These are phyloP conservation scores for Candida sonorensis DNA, from an alignment of 805 yeast genomes.

Conservation along the genomic window DNA sequence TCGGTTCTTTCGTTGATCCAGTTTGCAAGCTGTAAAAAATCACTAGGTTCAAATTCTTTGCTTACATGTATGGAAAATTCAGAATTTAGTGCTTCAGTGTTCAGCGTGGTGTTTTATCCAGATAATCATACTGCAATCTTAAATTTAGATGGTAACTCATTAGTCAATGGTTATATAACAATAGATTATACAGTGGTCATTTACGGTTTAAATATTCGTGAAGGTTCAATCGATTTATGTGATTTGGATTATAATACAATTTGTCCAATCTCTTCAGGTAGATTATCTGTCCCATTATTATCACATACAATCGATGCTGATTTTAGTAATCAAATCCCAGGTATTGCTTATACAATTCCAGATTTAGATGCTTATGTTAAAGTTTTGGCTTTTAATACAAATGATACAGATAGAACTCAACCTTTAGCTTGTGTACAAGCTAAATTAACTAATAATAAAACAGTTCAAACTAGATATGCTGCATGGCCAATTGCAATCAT, in stretches of 20 bases:
- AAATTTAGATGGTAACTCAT: constrained; percentile 71
- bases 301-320: constrained; percentile 35
- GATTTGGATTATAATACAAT: constrained; percentile 41
- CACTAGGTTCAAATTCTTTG: constrained; percentile 47
- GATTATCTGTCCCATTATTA: constrained; percentile 53
- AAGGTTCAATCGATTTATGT: constrained; percentile 58
- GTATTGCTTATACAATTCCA: constrained; percentile 83
- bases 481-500: constrained; percentile 95
- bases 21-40: constrained; percentile 21
- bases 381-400: constrained; percentile 53
- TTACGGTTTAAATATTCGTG: constrained; percentile 68
- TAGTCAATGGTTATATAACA: constrained; percentile 63
- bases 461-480: constrained; percentile 88
- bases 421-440: constrained; percentile 93
- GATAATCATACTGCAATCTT: constrained; percentile 53
- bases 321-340: constrained; percentile 55
- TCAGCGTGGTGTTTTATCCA: constrained; percentile 72
- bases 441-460: constrained; percentile 75
- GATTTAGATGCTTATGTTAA: constrained; percentile 89
- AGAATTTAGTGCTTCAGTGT: constrained; percentile 74
- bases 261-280: constrained; percentile 87
- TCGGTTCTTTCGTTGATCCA: constrained; percentile 3
- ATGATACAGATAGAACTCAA: constrained; percentile 33
- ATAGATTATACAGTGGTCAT: constrained; percentile 64
- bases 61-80: constrained; percentile 91